A percentile compares a stretch with the other conserved stretches of the same genome.
These are phyloP conservation scores for Pleochaeta shiraiana DNA, from an alignment of 2,329 filamentous ascomycete genomes.

Conservation along the genomic window DNA sequence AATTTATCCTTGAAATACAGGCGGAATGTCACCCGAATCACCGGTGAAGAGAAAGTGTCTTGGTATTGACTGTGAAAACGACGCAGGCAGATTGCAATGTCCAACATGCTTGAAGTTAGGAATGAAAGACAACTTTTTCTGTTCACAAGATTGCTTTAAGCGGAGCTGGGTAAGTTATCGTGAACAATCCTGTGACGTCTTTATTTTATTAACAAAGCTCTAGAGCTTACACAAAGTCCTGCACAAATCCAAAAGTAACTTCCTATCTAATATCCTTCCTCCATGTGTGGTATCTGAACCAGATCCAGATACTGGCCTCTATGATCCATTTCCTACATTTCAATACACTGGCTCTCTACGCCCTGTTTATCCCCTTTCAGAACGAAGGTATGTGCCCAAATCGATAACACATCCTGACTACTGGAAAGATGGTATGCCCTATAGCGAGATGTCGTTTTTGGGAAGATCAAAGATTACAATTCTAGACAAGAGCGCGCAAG, in stretches of 20 bases:
- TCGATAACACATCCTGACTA: slow-evolving; percentile 75
- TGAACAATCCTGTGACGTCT: background rate
- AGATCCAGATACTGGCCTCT: slow-evolving; percentile 72
- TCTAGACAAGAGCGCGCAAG: slow-evolving; percentile 57
- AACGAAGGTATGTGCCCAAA: slow-evolving; percentile 49
- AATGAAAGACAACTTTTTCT: slow-evolving; percentile 82
- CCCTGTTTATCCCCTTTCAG: slow-evolving; percentile 70
- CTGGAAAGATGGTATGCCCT: slow-evolving; percentile 58
- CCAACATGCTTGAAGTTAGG: slow-evolving; percentile 85
- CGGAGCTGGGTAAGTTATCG: slow-evolving; percentile 65
- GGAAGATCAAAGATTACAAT: slow-evolving; percentile 64
- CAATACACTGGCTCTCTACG: slow-evolving; percentile 61
- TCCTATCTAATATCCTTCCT: slow-evolving; percentile 50
- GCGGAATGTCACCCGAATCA: background rate
- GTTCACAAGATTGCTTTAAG: slow-evolving; percentile 98
- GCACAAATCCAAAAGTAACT: slow-evolving; percentile 61
- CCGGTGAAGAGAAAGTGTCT: slow-evolving; percentile 44
- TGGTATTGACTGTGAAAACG: slow-evolving; percentile 66
- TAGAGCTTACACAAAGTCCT: slow-evolving; percentile 64
- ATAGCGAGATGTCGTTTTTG: slow-evolving; percentile 34
- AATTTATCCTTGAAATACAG: too few relatives aligned
- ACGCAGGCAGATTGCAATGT: slow-evolving; percentile 72
- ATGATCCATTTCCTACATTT: slow-evolving; percentile 83
- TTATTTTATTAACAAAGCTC: background rate
- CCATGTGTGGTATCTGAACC: slow-evolving; percentile 78